A percentile compares a stretch with the other conserved stretches of the same genome.
phyloP scores from a whole-genome alignment of 306 rosid genomes.

The Sicyos edulis region DNA sequence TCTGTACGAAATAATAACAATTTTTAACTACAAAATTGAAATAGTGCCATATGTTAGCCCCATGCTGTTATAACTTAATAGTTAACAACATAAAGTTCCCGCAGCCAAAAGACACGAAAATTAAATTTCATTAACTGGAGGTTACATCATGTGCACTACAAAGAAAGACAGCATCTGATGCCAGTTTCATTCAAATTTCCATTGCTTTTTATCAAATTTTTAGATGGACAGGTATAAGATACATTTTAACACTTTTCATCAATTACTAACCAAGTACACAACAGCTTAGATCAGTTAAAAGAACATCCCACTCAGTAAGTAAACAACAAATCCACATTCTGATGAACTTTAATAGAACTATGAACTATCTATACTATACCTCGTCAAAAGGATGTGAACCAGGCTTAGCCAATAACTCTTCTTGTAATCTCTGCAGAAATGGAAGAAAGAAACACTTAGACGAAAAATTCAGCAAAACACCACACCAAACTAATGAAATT shows the following conservation, averaged over 20 bases:
- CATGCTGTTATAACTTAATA: not conserved
- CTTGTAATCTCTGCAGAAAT: constrained; percentile 60
- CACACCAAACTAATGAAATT: not conserved
- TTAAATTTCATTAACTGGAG: not conserved
- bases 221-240: not conserved
- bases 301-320: not conserved
- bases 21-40: not conserved
- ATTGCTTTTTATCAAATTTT: not conserved
- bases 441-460: constrained; percentile 20
- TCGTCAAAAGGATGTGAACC: constrained; percentile 80
- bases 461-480: not conserved
- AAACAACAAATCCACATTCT: not conserved
- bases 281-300: not conserved
- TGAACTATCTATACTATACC: constrained; percentile 45
- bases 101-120: not conserved
- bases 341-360: constrained; percentile 18
- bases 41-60: not conserved
- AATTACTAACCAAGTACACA: not conserved
- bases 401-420: constrained; percentile 54
- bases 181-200: not conserved
- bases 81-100: not conserved
- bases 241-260: constrained; percentile 2
- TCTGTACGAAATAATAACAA: constrained; percentile 31
- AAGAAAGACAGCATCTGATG: not conserved
- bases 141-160: not conserved